Conservation (phyloP, 192 early-diverging fungal genomes). For the Backusella mclennaniae region DNA sequence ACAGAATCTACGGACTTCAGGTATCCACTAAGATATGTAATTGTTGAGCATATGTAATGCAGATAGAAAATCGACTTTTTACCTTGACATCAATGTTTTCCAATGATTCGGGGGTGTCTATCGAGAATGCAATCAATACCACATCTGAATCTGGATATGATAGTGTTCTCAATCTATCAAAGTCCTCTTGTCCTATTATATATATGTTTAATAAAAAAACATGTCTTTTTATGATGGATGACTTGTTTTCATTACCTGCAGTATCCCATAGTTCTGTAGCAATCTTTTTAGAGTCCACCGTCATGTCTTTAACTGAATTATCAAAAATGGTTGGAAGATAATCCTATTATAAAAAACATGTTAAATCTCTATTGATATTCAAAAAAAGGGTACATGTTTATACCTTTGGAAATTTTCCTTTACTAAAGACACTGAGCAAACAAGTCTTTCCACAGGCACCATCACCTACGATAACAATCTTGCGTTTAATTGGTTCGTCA, state of each 20-base stretch:
- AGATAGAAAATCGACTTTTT: not conserved
- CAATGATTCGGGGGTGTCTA: conserved; percentile 34
- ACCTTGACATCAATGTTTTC: conserved; percentile 33
- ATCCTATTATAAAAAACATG: conserved; percentile 15
- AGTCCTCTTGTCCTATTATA: conserved; percentile 28
- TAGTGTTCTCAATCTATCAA: conserved; percentile 23
- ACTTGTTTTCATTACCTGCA: conserved; percentile 24
- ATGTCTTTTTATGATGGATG: not conserved
- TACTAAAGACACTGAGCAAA: conserved; percentile 36
- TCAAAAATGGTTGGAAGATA: conserved; percentile 41
- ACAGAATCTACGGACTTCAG: conserved; percentile 21
- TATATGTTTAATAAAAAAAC: not conserved
- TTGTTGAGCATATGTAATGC: conserved; percentile 6
- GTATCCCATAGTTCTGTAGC: conserved; percentile 38
- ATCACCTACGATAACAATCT: conserved; percentile 25
- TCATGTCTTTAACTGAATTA: conserved; percentile 35
- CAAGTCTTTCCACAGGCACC: conserved; percentile 40
- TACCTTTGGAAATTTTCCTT: conserved; percentile 34
- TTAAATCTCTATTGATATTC: not conserved
- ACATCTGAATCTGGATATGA: conserved; percentile 27
- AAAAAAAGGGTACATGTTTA: not conserved
- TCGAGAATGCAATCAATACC: conserved; percentile 21
- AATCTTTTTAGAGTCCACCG: conserved; percentile 22
- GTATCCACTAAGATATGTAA: conserved; percentile 20
- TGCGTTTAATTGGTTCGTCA: conserved; percentile 13